These are phyloP conservation scores for Helicostylum pulchrum DNA, from an alignment of 192 early-diverging fungal genomes.

Conservation along the genomic window DNA sequence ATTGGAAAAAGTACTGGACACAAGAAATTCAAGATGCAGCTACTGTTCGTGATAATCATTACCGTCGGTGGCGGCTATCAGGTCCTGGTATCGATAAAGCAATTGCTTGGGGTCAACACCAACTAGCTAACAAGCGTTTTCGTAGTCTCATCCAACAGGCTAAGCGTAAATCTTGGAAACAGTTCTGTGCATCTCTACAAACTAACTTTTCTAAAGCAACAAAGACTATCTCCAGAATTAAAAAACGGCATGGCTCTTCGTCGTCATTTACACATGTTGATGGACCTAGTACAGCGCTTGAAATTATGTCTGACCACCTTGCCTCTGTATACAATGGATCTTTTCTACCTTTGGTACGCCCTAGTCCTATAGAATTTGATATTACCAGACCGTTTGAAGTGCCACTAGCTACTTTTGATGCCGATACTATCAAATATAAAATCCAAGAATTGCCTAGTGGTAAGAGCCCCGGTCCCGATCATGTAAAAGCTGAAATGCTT, in stretches of 20 bases:
- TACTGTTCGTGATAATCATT: neutral
- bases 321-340: neutral
- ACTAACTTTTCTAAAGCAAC: neutral
- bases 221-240: neutral
- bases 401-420: neutral
- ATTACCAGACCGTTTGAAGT: neutral
- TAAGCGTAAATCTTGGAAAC: neutral
- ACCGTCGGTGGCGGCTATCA: neutral
- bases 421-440: neutral
- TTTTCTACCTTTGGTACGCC: neutral
- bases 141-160: neutral
- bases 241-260: neutral
- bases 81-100: neutral
- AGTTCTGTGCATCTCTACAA: neutral
- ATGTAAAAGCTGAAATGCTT: neutral
- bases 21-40: neutral
- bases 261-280: neutral
- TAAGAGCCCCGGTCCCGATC: neutral
- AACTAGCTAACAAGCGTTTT: neutral
- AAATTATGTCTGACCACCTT: neutral
- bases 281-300: neutral
- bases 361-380: no score
- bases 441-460: neutral
- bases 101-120: neutral
- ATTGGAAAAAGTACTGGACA: neutral